Conservation (phyloP, 176 grass and related monocot species). For the Paspalum notatum region DNA sequence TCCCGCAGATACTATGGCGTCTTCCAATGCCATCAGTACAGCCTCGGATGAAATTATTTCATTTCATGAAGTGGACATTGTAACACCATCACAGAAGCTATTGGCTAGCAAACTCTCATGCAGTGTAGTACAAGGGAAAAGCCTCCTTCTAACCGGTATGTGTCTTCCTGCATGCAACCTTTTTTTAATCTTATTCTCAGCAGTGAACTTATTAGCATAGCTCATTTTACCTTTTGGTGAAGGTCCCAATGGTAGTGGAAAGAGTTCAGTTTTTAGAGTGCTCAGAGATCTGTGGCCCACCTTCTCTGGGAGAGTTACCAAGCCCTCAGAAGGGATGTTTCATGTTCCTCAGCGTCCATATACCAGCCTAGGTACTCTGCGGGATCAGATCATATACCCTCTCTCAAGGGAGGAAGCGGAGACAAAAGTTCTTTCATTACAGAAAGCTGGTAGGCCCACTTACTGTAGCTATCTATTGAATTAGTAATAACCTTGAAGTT, state of each 20-base stretch:
- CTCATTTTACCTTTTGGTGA: constrained; percentile 35
- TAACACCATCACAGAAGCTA: constrained; percentile 87
- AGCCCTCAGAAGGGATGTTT: constrained; percentile 74
- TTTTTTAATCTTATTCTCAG: constrained; percentile 36
- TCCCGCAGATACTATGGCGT: constrained; percentile 51
- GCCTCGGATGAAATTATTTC: constrained; percentile 76
- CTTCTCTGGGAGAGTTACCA: constrained; percentile 75
- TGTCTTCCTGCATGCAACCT: constrained; percentile 10
- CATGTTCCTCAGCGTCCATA: constrained; percentile 97
- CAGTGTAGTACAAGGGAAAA: constrained; percentile 72
- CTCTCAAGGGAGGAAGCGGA: constrained; percentile 82
- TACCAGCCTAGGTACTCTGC: constrained; percentile 92
- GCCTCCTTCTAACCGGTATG: constrained; percentile 89
- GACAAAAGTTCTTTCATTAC: constrained; percentile 53
- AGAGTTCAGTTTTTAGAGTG: constrained; percentile 96
- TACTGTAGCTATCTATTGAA: constrained; percentile 4
- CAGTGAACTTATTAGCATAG: constrained; percentile 25
- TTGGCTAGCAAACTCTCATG: constrained; percentile 80
- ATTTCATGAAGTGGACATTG: constrained; percentile 82
- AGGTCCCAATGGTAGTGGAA: constrained; percentile 98
- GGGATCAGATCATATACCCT: constrained; percentile 97
- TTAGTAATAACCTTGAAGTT: constrained; percentile 7
- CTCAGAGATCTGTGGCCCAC: constrained; percentile 90
- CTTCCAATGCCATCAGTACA: constrained; percentile 45
- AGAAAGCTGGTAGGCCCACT: constrained; percentile 50